Conservation (phyloP, 495 filamentous ascomycete species). For the Thozetella sp. region DNA sequence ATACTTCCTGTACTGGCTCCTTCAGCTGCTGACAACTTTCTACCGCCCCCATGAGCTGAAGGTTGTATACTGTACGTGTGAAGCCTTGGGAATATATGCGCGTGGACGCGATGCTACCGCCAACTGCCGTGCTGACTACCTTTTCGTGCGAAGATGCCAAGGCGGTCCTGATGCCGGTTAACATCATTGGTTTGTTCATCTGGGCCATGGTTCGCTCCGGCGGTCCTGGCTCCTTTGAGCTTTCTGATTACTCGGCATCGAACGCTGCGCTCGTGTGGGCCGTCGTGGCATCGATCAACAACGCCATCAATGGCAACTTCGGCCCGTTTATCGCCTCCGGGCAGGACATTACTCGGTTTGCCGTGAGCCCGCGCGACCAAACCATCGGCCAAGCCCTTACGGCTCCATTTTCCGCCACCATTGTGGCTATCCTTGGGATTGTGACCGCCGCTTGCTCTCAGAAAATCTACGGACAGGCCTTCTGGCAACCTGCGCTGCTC, state of each 20-base stretch:
- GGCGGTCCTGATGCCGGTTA: constrained; percentile 24
- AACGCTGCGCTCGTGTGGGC: neutral
- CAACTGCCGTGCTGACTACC: too few species aligned
- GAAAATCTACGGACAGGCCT: neutral
- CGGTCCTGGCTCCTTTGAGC: constrained; percentile 24
- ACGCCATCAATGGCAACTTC: constrained; percentile 38
- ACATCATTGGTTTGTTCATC: constrained; percentile 35
- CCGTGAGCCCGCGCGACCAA: constrained; percentile 10
- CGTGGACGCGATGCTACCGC: too few species aligned
- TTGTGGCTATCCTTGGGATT: constrained; percentile 42
- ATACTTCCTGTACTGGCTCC: constrained; percentile 47
- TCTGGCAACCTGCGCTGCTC: constrained; percentile 29
- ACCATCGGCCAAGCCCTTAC: neutral
- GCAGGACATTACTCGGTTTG: constrained; percentile 37
- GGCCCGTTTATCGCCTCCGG: constrained; percentile 42
- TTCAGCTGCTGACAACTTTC: constrained; percentile 38
- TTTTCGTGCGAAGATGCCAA: too few species aligned
- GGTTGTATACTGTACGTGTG: constrained; percentile 20
- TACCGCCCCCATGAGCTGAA: constrained; percentile 23
- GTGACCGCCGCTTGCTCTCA: constrained; percentile 24
- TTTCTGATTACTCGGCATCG: constrained; percentile 27
- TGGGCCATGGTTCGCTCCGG: constrained; percentile 39
- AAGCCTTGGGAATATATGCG: too few species aligned
- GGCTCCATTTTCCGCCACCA: constrained; percentile 12
- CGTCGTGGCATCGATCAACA: constrained; percentile 40